Conservation (phyloP, 2,329 filamentous ascomycete genomes). For the Penicillium sp. region DNA sequence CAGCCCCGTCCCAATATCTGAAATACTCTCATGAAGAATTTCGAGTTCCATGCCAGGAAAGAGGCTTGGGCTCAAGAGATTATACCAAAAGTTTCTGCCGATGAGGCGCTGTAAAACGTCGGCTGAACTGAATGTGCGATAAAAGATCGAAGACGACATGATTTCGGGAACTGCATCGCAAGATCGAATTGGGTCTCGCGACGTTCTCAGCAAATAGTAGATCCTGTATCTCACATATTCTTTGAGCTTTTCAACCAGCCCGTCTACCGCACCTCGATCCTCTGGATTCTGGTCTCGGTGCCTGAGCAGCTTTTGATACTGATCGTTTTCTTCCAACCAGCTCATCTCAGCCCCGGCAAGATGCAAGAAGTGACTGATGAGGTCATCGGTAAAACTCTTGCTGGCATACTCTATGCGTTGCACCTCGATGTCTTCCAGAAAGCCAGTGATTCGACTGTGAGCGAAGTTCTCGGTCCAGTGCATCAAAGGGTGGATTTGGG, state of each 20-base stretch:
- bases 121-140: background rate
- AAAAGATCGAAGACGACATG: too few species aligned
- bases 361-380: constrained; percentile 41
- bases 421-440: constrained; percentile 58
- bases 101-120: constrained; percentile 20
- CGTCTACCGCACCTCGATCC: constrained; percentile 18
- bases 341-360: constrained; percentile 40
- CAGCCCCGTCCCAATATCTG: constrained; percentile 16
- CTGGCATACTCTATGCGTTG: constrained; percentile 65
- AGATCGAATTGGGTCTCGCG: constrained; percentile 5
- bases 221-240: constrained; percentile 37
- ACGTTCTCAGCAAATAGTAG: constrained; percentile 12
- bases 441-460: constrained; percentile 52
- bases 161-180: background rate
- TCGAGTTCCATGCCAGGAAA: background rate
- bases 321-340: constrained; percentile 42
- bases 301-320: constrained; percentile 34
- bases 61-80: background rate
- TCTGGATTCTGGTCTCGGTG: constrained; percentile 19
- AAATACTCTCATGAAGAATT: constrained; percentile 8
- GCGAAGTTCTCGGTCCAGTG: constrained; percentile 38
- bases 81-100: constrained; percentile 14
- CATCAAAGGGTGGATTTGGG: constrained; percentile 3
- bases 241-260: constrained; percentile 33
- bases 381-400: constrained; percentile 55